phyloP scores from a whole-genome alignment of 805 yeast species.

The Dipodascopsis uninucleata region DNA sequence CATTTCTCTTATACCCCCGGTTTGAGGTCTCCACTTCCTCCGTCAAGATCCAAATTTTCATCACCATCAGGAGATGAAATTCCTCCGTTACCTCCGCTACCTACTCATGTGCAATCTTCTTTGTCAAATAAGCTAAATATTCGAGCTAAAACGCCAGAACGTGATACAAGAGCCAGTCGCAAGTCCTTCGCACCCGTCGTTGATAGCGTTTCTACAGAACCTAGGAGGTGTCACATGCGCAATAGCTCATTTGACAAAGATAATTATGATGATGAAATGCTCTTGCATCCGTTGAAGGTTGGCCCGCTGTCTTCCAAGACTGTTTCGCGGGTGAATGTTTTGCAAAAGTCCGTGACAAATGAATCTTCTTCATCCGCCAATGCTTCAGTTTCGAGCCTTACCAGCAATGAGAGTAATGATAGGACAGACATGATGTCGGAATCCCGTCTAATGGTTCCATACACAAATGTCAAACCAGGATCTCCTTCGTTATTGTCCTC shows the following conservation, averaged over 20 bases:
- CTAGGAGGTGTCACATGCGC: constrained; percentile 13
- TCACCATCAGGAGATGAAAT: neutral
- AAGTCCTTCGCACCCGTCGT: constrained; percentile 5
- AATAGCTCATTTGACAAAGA: constrained; percentile 2
- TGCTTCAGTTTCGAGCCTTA: neutral
- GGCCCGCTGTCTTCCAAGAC: constrained; percentile 12
- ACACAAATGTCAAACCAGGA: neutral
- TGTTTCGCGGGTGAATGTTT: constrained; percentile 10
- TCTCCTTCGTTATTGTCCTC: neutral
- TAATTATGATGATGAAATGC: neutral
- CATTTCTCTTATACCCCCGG: neutral
- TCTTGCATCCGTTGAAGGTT: constrained; percentile 15
- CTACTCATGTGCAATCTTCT: neutral
- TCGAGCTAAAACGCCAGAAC: constrained; percentile 7
- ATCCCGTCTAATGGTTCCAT: neutral
- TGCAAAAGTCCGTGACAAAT: neutral
- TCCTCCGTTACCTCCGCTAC: constrained; percentile 26
- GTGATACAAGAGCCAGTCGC: constrained; percentile 4
- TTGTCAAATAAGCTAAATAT: neutral
- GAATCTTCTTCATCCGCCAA: neutral
- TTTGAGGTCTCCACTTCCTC: neutral
- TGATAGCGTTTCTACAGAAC: constrained; percentile 13
- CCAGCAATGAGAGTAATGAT: too few relatives aligned
- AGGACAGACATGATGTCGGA: neutral
- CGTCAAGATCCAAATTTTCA: neutral